Evolutionary conservation across 441 rosid species (phyloP).

Genomic region (Euphorbia corollata): DNA sequence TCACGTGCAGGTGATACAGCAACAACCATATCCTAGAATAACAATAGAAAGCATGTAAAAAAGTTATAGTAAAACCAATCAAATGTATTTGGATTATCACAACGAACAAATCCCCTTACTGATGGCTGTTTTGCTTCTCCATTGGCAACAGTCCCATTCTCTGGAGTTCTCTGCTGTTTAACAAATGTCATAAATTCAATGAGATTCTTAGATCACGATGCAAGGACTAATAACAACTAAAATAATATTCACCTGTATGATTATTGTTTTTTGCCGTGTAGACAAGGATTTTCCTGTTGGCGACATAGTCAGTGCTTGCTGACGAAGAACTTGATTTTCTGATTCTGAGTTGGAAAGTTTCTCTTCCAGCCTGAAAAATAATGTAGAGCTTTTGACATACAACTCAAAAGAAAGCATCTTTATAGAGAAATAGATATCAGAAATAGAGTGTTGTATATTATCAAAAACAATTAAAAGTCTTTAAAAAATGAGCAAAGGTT

Average conservation of each 20-base stretch:
- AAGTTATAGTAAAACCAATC: constrained; percentile 17
- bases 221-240: constrained; percentile 13
- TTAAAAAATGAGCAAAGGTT: too few species aligned
- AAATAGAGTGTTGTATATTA: too few species aligned
- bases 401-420: neutral
- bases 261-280: constrained; percentile 55
- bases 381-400: constrained; percentile 17
- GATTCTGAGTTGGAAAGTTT: constrained; percentile 96
- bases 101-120: constrained; percentile 36
- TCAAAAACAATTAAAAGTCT: too few species aligned
- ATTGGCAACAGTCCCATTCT: constrained; percentile 62
- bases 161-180: constrained; percentile 73
- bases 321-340: constrained; percentile 98
- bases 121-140: constrained; percentile 62
- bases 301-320: constrained; percentile 91
- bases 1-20: constrained; percentile 51
- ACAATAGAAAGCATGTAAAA: constrained; percentile 17
- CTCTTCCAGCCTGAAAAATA: constrained; percentile 68
- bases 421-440: neutral
- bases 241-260: constrained; percentile 54
- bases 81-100: constrained; percentile 8
- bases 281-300: constrained; percentile 84
- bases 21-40: constrained; percentile 49
- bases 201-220: constrained; percentile 13
- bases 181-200: constrained; percentile 20